A percentile compares a stretch with the other conserved stretches of the same genome.
Conservation (phyloP, 257 asterid species). For the Haberlea rhodopensis region DNA sequence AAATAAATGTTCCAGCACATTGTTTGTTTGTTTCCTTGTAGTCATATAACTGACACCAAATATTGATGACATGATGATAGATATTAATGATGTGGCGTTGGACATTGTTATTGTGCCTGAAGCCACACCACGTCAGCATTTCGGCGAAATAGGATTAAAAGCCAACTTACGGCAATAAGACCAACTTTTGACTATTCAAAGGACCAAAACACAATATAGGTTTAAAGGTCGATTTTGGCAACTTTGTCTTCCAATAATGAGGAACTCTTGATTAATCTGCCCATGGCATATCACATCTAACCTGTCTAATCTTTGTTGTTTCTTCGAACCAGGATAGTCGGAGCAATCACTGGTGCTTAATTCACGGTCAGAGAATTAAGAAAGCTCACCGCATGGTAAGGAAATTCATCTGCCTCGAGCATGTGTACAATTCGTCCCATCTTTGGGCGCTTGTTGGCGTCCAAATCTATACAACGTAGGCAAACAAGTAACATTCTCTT, state of each 20-base stretch:
- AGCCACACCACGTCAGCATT: too few relatives aligned
- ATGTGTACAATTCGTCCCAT: constrained; percentile 96
- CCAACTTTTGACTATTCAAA: too few relatives aligned
- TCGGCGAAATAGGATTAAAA: too few relatives aligned
- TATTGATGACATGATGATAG: too few relatives aligned
- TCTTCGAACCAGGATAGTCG: not conserved
- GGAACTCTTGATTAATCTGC: not conserved
- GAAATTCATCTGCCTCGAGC: constrained; percentile 95
- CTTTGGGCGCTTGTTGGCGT: constrained; percentile 88
- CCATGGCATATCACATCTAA: not conserved
- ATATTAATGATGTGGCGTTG: too few relatives aligned
- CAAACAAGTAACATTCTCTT: constrained; percentile 76
- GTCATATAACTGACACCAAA: too few relatives aligned
- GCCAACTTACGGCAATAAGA: not conserved
- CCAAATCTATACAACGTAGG: constrained; percentile 90
- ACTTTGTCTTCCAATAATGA: not conserved
- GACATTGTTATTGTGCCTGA: too few relatives aligned
- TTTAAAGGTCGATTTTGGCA: too few relatives aligned
- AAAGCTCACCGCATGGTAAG: constrained; percentile 65
- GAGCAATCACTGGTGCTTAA: not conserved
- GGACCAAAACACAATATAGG: too few relatives aligned
- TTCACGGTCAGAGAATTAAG: not conserved
- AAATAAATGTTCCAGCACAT: not conserved
- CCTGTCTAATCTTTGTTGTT: not conserved
- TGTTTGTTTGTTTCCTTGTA: too few relatives aligned